Percentiles rank a stretch among this genome's conserved stretches.
These are phyloP conservation scores for Phytomonas sp. DNA, from an alignment of 208 protist species.

Conservation along the genomic window DNA sequence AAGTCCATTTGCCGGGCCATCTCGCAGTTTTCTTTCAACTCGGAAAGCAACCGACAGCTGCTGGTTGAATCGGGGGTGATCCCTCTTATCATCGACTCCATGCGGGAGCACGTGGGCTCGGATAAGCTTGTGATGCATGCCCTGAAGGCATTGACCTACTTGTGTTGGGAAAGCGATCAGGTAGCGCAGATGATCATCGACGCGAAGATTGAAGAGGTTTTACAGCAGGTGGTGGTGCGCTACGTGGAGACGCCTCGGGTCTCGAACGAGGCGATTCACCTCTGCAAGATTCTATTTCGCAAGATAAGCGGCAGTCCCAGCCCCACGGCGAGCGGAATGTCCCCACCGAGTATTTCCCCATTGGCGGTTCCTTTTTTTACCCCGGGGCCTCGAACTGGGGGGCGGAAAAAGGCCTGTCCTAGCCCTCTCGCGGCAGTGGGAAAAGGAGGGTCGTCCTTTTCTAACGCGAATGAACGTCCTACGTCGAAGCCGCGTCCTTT, in stretches of 20 bases:
- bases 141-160: constrained; percentile 87
- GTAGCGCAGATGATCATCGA: constrained; percentile 82
- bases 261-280: constrained; percentile 81
- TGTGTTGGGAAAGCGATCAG: constrained; percentile 87
- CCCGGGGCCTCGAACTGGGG: constrained; percentile 18
- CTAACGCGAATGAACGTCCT: too few species aligned
- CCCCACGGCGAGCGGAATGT: constrained; percentile 43
- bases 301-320: constrained; percentile 67
- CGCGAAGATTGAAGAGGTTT: constrained; percentile 62
- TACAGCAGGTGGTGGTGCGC: constrained; percentile 60
- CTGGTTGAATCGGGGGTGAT: constrained; percentile 78
- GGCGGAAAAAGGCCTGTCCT: background rate
- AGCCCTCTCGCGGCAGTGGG: background rate
- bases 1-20: constrained; percentile 89
- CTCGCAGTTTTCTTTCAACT: constrained; percentile 91
- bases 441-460: too few species aligned
- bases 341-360: constrained; percentile 72
- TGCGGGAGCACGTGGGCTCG: constrained; percentile 67
- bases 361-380: constrained; percentile 25
- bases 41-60: constrained; percentile 81
- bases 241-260: constrained; percentile 65
- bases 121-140: constrained; percentile 90
- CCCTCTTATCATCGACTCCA: constrained; percentile 78
- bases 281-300: constrained; percentile 85
- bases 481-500: too few species aligned